Conservation (phyloP, 768 basidiomycete genomes). For the Podaxis pistillaris region DNA sequence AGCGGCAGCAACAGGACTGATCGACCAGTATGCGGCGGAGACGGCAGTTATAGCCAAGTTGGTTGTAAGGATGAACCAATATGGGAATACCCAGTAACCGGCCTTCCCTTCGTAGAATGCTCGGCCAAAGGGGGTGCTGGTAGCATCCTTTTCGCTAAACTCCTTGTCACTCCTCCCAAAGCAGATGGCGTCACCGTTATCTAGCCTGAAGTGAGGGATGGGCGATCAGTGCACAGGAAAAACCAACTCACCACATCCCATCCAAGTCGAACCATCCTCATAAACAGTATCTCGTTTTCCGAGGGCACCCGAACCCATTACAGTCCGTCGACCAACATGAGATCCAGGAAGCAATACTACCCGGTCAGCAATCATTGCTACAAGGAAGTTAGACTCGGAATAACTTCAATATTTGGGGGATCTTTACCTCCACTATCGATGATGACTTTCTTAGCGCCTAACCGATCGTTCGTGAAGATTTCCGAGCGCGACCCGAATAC, state of each 20-base stretch:
- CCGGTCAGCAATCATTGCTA: constrained; percentile 51
- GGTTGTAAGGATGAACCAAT: constrained; percentile 32
- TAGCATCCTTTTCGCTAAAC: constrained; percentile 23
- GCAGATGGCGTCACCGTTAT: constrained; percentile 40
- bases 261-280: constrained; percentile 44
- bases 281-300: constrained; percentile 40
- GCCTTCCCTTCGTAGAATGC: constrained; percentile 42
- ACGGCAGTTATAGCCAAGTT: constrained; percentile 35
- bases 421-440: constrained; percentile 38
- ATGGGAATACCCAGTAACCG: constrained; percentile 40
- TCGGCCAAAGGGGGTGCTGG: constrained; percentile 40
- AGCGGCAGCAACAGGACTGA: constrained; percentile 36
- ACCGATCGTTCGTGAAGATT: constrained; percentile 41
- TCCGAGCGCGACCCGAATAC: constrained; percentile 46
- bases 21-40: constrained; percentile 42
- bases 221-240: not conserved
- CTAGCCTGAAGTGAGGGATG: constrained; percentile 16
- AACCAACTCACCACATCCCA: constrained; percentile 38
- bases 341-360: constrained; percentile 44
- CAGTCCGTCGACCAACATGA: constrained; percentile 35
- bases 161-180: constrained; percentile 28
- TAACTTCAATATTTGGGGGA: not conserved
- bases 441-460: constrained; percentile 37
- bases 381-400: constrained; percentile 1
- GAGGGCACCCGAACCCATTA: constrained; percentile 49